phyloP scores from a whole-genome alignment of 257 asterid species.

The Gentiana macrophylla region DNA sequence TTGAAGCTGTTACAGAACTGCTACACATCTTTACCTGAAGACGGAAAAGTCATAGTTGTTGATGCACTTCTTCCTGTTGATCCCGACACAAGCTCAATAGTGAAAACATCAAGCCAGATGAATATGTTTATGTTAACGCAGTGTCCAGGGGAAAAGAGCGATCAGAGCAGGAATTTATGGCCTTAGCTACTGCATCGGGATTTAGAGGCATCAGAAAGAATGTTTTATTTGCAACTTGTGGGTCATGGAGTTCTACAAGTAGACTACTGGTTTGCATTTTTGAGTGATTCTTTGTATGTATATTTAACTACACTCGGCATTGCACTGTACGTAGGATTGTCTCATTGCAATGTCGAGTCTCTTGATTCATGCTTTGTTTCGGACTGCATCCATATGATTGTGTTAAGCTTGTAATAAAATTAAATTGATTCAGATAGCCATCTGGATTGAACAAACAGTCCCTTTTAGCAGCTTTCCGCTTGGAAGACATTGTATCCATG shows the following conservation, averaged over 20 bases:
- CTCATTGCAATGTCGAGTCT: no score
- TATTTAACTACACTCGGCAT: no score
- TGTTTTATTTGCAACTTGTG: constrained; percentile 50
- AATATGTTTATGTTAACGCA: constrained; percentile 66
- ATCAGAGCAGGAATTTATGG: constrained; percentile 60
- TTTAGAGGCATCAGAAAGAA: constrained; percentile 39
- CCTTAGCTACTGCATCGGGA: constrained; percentile 47
- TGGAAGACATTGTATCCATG: no score
- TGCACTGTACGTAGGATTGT: no score
- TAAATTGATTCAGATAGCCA: no score
- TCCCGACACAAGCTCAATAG: constrained; percentile 38
- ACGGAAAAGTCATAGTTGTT: constrained; percentile 56
- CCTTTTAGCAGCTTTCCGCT: no score
- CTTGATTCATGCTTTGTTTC: no score
- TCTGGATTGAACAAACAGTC: no score
- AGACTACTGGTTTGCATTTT: no score
- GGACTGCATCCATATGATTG: no score
- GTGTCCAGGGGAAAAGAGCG: constrained; percentile 78
- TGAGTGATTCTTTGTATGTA: no score
- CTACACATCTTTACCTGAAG: constrained; percentile 47
- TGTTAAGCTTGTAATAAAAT: no score
- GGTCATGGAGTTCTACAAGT: constrained; percentile 60
- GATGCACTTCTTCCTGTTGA: constrained; percentile 55
- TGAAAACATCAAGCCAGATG: constrained; percentile 44
- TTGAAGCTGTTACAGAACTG: constrained; percentile 53